phyloP scores from a whole-genome alignment of 768 basidiomycete species.

The Kwoniella mangroviensis region DNA sequence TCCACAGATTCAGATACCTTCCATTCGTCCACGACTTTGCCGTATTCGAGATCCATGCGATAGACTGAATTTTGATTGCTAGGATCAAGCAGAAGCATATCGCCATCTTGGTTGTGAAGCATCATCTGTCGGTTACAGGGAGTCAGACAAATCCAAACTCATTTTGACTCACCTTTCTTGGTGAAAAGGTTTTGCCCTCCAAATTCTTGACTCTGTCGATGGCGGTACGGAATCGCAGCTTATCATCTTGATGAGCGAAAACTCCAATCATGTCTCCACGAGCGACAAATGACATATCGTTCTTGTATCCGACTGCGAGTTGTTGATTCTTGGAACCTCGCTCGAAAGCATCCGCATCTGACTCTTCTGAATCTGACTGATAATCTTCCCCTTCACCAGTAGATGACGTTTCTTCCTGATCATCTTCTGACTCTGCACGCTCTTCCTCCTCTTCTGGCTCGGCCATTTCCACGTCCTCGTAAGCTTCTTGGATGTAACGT shows the following conservation, averaged over 20 bases:
- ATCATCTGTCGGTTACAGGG: conserved; percentile 68
- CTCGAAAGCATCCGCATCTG: conserved; percentile 51
- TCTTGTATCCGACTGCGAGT: conserved; percentile 91
- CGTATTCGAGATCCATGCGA: conserved; percentile 86
- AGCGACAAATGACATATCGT: conserved; percentile 90
- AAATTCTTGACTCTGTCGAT: conserved; percentile 80
- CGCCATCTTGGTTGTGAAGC: conserved; percentile 94
- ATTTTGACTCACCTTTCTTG: conserved; percentile 69
- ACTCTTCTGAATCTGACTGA: conserved; percentile 37
- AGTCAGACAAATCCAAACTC: too few relatives aligned
- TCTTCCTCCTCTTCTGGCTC: conserved; percentile 64
- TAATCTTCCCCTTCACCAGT: conserved; percentile 59
- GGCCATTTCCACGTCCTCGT: conserved; percentile 81
- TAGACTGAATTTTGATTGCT: conserved; percentile 78
- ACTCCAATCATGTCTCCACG: conserved; percentile 90
- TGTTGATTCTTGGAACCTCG: conserved; percentile 79
- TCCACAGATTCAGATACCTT: conserved; percentile 88
- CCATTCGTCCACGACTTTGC: conserved; percentile 98
- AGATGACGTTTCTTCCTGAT: conserved; percentile 47
- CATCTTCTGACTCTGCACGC: conserved; percentile 66
- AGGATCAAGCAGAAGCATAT: conserved; percentile 91
- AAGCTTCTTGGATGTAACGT: conserved; percentile 75
- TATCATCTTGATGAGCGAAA: conserved; percentile 73
- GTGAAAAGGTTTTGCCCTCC: conserved; percentile 80
- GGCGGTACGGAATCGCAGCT: conserved; percentile 82